phyloP scores from a whole-genome alignment of 257 asterid genomes.

The Eustoma russellianum region DNA sequence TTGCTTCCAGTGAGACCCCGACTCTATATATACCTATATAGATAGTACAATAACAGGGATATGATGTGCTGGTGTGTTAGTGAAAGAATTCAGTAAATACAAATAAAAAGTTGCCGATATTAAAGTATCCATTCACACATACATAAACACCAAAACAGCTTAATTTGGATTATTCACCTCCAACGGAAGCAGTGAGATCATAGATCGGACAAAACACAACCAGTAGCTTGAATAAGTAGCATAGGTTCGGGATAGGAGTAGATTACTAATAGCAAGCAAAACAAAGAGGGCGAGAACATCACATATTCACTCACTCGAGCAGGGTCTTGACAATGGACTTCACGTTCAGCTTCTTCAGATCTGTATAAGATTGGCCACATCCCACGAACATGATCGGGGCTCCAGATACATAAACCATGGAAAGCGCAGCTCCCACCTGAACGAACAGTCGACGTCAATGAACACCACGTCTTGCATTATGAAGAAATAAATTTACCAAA shows the following conservation, averaged over 20 bases:
- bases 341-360: conserved; percentile 89
- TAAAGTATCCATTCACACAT: no score
- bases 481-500: not conserved
- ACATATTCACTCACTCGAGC: conserved; percentile 35
- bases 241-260: no score
- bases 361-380: conserved; percentile 93
- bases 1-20: no score
- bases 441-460: conserved; percentile 1
- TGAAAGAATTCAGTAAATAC: no score
- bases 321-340: conserved; percentile 91
- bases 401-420: conserved; percentile 96
- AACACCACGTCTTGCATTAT: not conserved
- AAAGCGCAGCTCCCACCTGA: conserved; percentile 95
- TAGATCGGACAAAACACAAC: no score
- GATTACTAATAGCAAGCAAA: no score
- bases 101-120: no score
- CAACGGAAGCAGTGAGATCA: not conserved
- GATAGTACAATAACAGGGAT: no score
- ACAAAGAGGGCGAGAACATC: no score
- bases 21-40: no score
- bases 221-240: no score
- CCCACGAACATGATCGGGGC: conserved; percentile 96
- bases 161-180: conserved; percentile 23
- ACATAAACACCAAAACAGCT: not conserved
- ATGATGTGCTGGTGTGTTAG: no score